Percentiles rank a stretch among this genome's conserved stretches.
Conservation (phyloP, 2,329 filamentous ascomycete species). For the Verticillium isaacii region DNA sequence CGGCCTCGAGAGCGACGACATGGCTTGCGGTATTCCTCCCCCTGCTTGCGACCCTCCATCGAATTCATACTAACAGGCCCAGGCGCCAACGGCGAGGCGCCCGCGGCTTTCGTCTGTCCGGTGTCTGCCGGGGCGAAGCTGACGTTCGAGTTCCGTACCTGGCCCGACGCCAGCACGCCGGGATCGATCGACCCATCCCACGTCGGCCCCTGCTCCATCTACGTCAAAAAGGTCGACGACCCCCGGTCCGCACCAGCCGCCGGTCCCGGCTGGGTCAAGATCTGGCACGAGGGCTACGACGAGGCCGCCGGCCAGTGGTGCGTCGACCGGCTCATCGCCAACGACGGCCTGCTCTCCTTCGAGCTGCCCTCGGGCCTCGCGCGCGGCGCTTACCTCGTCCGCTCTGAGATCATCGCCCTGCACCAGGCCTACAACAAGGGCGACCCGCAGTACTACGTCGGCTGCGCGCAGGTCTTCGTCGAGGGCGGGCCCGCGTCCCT, state of each 20-base stretch:
- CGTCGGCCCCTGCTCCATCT: conserved; percentile 67
- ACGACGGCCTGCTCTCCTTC: conserved; percentile 59
- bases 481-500: conserved; percentile 40
- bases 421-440: conserved; percentile 50
- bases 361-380: conserved; percentile 57
- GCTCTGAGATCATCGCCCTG: conserved; percentile 65
- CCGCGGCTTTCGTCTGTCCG: conserved; percentile 44
- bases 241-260: conserved; percentile 46
- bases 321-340: conserved; percentile 61
- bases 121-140: conserved; percentile 48
- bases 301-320: conserved; percentile 56
- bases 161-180: conserved; percentile 48
- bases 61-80: not conserved
- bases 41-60: not conserved
- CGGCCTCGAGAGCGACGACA: conserved; percentile 52
- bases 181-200: conserved; percentile 57
- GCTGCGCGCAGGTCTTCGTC: conserved; percentile 68
- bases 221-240: conserved; percentile 64
- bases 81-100: conserved; percentile 11
- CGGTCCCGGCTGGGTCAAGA: conserved; percentile 73
- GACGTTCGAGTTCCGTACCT: conserved; percentile 63
- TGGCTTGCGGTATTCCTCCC: conserved; percentile 62
- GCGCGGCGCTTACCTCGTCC: conserved; percentile 65
- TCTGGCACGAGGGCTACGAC: conserved; percentile 67
- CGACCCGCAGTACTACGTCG: conserved; percentile 69